Evolutionary conservation across 2,329 filamentous ascomycete species (phyloP), one percentile per base, ranked within the genome.

Genomic region (Ceratocystis colombiana): DNA sequence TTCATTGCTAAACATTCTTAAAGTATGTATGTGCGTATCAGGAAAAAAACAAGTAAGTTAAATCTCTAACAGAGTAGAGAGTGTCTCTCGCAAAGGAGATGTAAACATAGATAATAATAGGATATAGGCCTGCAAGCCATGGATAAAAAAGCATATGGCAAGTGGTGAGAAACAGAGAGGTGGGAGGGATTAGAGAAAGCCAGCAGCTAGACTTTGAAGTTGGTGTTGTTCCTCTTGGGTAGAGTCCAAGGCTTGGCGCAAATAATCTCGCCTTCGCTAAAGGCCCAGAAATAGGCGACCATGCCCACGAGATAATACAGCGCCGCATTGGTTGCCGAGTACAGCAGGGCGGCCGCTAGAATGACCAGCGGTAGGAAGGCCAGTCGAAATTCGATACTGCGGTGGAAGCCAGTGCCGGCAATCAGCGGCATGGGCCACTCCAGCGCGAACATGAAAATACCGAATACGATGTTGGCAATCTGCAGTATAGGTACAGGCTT

Each of bases 271-370:
- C 94, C 94, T 76, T 99, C 93, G 72, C 88, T 94, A 73, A 95
- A 97, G 1, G 90, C 94, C 92, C 92, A 96, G 72, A 97, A 96
- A 76, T 97, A 99, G 15, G 94, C 87, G 6, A 79, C 80, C 78
- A 95, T 86, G 22, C 88, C 93, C 69, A 96, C 83, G 30, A 95
- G 74, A 74, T 97, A 96, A 78, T 97, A 99, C 64, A 97, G 78
- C 3, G 90, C 94, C 2, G 93, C 82, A 74, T 99, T 96, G 33
- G 92, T 96, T 67, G 86, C 89, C 76, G 97, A 94, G 75, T 99
- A 99, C 69, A 96, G 79, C 69, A 99, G 80, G 33, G 87, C 80
- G 5, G 89, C 85, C 22, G 86, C 79, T 53, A 97, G 79, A 7
- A 88, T 85, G 57, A 85, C 85, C 68, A 97, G 77, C 2, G 94